phyloP scores from a whole-genome alignment of 2,329 filamentous ascomycete species.

The Thermoascus crustaceus region DNA sequence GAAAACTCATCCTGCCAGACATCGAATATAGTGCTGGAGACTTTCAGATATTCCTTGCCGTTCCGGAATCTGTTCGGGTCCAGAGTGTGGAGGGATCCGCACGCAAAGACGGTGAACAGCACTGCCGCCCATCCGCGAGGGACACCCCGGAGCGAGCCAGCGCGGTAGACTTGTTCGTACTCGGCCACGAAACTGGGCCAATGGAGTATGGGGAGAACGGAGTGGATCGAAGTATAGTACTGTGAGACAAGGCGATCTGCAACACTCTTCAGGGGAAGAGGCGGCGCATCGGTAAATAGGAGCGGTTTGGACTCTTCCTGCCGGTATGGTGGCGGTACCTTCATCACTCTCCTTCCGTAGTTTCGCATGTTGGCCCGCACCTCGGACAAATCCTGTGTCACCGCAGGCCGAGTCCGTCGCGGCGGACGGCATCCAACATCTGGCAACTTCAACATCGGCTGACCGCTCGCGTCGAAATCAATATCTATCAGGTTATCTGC shows the following conservation, averaged over 20 bases:
- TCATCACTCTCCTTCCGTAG: conserved; percentile 71
- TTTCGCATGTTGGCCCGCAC: conserved; percentile 65
- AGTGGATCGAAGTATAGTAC: conserved; percentile 70
- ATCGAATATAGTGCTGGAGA: conserved; percentile 61
- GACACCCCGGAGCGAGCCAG: conserved; percentile 51
- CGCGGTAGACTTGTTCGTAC: conserved; percentile 68
- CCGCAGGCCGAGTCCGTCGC: conserved; percentile 52
- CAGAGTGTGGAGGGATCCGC: conserved; percentile 66
- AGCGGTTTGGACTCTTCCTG: conserved; percentile 41
- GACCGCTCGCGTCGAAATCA: conserved; percentile 29
- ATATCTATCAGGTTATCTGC: conserved; percentile 39
- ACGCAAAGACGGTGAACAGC: conserved; percentile 75
- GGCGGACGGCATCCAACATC: conserved; percentile 59
- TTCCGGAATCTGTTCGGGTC: conserved; percentile 49
- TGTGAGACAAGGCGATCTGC: conserved; percentile 65
- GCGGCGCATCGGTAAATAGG: conserved; percentile 50
- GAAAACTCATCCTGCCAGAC: conserved; percentile 73
- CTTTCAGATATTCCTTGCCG: conserved; percentile 61
- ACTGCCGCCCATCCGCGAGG: conserved; percentile 67
- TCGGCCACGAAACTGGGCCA: conserved; percentile 74
- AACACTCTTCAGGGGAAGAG: conserved; percentile 60
- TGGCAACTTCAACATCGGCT: conserved; percentile 51
- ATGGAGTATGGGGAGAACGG: conserved; percentile 75
- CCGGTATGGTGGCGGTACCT: conserved; percentile 62
- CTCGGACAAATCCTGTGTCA: conserved; percentile 60